Evolutionary conservation across 345 rosid species (phyloP).

Genomic region (Cardamine chenopodiifolia): DNA sequence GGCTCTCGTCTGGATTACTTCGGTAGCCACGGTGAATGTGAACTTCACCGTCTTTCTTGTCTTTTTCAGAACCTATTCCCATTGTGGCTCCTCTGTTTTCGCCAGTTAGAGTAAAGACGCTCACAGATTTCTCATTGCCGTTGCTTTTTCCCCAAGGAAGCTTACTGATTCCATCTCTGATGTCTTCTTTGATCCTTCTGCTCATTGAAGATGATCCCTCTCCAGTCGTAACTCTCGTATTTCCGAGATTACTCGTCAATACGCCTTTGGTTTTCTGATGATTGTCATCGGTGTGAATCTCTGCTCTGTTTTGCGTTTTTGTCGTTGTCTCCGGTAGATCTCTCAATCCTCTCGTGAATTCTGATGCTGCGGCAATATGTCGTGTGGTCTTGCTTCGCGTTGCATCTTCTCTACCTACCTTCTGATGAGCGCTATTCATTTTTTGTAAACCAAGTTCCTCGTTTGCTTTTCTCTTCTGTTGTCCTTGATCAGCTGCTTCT

Average conservation of each 20-base stretch:
- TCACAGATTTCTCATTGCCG: conserved; percentile 48
- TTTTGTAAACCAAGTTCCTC: conserved; percentile 25
- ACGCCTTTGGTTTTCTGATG: conserved; percentile 40
- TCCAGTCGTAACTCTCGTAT: conserved; percentile 34
- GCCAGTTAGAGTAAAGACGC: conserved; percentile 68
- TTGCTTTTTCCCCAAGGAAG: conserved; percentile 51
- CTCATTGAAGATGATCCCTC: conserved; percentile 47
- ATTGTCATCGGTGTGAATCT: conserved; percentile 35
- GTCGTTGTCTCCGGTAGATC: conserved; percentile 27
- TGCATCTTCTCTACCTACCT: conserved; percentile 33
- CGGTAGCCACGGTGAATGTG: conserved; percentile 67
- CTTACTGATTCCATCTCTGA: conserved; percentile 58
- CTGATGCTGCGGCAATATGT: conserved; percentile 44
- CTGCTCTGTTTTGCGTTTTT: conserved; percentile 32
- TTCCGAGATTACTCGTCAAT: conserved; percentile 24
- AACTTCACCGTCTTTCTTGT: conserved; percentile 52
- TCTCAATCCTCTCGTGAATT: conserved; percentile 29
- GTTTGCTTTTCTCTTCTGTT: conserved; percentile 30
- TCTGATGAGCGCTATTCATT: conserved; percentile 22
- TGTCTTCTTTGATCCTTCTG: conserved; percentile 55
- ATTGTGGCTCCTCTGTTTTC: conserved; percentile 88
- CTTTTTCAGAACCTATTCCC: conserved; percentile 54
- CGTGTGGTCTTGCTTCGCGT: conserved; percentile 32
- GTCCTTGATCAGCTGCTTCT: conserved; percentile 12
- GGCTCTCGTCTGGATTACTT: conserved; percentile 62